phyloP scores from a whole-genome alignment of 495 filamentous ascomycete genomes.

The Daldinia bambusicola region DNA sequence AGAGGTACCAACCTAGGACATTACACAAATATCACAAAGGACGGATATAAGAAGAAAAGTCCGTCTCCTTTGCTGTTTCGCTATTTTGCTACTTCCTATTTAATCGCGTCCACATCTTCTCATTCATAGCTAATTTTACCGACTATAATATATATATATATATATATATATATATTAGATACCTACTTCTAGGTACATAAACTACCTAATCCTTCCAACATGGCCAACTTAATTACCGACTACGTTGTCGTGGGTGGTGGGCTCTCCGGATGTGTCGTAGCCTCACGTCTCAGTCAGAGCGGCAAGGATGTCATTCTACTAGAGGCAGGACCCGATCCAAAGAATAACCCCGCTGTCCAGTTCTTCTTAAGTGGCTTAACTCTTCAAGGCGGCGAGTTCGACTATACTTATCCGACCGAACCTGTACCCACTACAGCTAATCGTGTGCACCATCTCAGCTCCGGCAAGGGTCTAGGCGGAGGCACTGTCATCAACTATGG shows the following conservation, averaged over 20 bases:
- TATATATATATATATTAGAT: too few relatives aligned
- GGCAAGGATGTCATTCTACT: conserved; percentile 29
- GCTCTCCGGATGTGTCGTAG: conserved; percentile 49
- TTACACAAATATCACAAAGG: too few relatives aligned
- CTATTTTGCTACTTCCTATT: too few relatives aligned
- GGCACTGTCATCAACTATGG: conserved; percentile 50
- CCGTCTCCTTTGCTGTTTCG: too few relatives aligned
- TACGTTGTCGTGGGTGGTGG: conserved; percentile 55
- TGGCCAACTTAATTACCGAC: conserved; percentile 26
- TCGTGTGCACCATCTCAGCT: conserved; percentile 35
- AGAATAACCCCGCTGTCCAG: conserved; percentile 23
- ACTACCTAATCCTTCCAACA: conserved; percentile 1
- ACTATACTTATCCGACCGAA: conserved; percentile 50
- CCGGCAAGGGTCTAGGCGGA: conserved; percentile 55
- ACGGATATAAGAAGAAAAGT: too few relatives aligned
- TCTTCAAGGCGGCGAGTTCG: conserved; percentile 45
- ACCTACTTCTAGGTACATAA: too few relatives aligned
- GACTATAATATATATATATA: too few relatives aligned
- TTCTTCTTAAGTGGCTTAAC: conserved; percentile 25
- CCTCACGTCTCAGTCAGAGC: conserved; percentile 32
- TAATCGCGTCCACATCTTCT: too few relatives aligned
- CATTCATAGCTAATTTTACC: too few relatives aligned
- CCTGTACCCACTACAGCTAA: conserved; percentile 44
- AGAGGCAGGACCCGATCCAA: conserved; percentile 34
- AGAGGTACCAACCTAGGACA: too few relatives aligned